A percentile compares a stretch with the other conserved stretches of the same genome.
Evolutionary conservation across 441 rosid genomes (phyloP).

Genomic region (Arabidopsis lyrata): DNA sequence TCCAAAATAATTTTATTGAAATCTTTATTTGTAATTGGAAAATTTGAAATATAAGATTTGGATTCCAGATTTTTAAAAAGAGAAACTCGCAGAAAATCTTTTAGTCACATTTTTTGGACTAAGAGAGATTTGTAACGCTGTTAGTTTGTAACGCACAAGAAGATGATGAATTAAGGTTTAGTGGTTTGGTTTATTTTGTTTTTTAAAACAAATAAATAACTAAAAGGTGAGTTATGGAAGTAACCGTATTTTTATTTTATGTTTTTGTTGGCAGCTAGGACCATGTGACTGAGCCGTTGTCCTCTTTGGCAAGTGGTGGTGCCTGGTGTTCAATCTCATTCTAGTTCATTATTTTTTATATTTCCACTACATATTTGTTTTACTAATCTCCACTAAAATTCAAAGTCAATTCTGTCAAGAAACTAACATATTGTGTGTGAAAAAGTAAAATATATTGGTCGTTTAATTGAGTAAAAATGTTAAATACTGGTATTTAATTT

Average conservation of each 20-base stretch:
- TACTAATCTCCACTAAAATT: neutral
- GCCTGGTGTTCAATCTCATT: neutral
- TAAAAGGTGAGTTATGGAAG: conserved; percentile 21
- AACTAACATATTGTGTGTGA: neutral
- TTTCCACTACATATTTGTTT: neutral
- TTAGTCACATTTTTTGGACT: conserved; percentile 36
- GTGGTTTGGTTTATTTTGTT: neutral
- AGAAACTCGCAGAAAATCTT: neutral
- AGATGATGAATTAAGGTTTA: conserved; percentile 17
- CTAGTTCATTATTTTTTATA: conserved; percentile 9
- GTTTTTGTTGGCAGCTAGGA: conserved; percentile 32
- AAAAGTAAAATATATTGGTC: neutral
- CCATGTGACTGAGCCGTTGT: conserved; percentile 27
- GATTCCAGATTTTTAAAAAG: conserved; percentile 2
- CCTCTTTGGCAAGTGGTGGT: conserved; percentile 34
- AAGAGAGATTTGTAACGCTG: conserved; percentile 30
- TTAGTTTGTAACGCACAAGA: conserved; percentile 36
- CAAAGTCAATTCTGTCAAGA: conserved; percentile 19
- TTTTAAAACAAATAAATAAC: neutral
- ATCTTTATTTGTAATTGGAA: neutral
- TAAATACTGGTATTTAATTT: neutral
- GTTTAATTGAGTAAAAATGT: neutral
- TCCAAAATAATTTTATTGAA: neutral
- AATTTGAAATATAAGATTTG: neutral
- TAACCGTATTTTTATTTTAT: conserved; percentile 10